Evolutionary conservation across 2,329 filamentous ascomycete genomes (phyloP).

Genomic region (Aspergillus viridinutans): DNA sequence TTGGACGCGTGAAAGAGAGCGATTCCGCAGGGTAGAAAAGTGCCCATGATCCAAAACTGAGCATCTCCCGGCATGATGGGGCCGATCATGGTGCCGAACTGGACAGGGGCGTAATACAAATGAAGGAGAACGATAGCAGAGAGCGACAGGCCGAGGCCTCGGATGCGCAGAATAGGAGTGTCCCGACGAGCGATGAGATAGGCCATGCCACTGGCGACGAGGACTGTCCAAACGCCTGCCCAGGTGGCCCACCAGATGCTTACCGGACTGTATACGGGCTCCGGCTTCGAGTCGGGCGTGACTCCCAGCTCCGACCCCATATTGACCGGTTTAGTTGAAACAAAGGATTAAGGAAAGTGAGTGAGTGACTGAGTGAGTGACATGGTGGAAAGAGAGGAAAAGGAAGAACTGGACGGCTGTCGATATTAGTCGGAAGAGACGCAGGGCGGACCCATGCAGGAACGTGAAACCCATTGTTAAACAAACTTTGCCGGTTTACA

Average conservation of each 20-base stretch:
- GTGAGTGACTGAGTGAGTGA: neutral
- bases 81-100: conserved; percentile 35
- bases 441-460: neutral
- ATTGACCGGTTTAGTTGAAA: neutral
- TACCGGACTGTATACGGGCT: conserved; percentile 17
- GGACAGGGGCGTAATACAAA: conserved; percentile 33
- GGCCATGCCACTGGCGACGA: conserved; percentile 26
- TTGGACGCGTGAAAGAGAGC: conserved; percentile 64
- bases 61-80: conserved; percentile 45
- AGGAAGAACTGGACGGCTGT: neutral
- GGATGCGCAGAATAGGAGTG: conserved; percentile 34
- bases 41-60: conserved; percentile 65
- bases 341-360: neutral
- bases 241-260: conserved; percentile 28
- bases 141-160: conserved; percentile 35
- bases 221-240: conserved; percentile 30
- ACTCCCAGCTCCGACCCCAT: conserved; percentile 31
- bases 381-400: neutral
- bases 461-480: neutral
- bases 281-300: conserved; percentile 22
- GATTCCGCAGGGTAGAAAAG: conserved; percentile 61
- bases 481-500: neutral
- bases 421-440: neutral
- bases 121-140: conserved; percentile 36
- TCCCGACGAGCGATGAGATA: conserved; percentile 32